phyloP scores from a whole-genome alignment of 2,329 filamentous ascomycete species.

The Mycosphaerella arachidis region DNA sequence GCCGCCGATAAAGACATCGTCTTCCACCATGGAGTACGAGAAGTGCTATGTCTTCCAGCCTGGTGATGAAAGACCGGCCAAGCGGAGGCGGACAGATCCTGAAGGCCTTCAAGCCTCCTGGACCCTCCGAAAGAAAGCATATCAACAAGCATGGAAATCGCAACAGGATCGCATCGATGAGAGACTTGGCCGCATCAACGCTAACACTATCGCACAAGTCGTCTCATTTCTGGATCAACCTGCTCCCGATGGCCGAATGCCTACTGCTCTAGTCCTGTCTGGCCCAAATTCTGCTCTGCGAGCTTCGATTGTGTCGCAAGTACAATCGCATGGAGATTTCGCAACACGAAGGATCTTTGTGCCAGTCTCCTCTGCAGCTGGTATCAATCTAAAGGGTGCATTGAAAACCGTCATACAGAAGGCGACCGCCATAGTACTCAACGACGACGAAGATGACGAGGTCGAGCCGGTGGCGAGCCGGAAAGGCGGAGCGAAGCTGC shows the following conservation, averaged over 20 bases:
- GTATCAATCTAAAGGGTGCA: conserved; percentile 66
- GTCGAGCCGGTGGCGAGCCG: conserved; percentile 29
- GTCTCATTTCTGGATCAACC: conserved; percentile 36
- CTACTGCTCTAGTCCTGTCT: conserved; percentile 57
- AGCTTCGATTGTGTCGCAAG: conserved; percentile 66
- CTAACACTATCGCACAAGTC: conserved; percentile 37
- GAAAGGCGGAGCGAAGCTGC: conserved; percentile 46
- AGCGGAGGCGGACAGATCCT: conserved; percentile 36
- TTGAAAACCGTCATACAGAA: conserved; percentile 70
- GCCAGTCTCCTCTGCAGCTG: conserved; percentile 64
- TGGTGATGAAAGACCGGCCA: conserved; percentile 35
- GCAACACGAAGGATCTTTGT: conserved; percentile 54
- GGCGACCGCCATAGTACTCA: conserved; percentile 47
- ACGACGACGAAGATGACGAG: conserved; percentile 51
- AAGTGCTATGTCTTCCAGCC: conserved; percentile 46
- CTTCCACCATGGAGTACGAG: conserved; percentile 44
- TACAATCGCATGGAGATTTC: conserved; percentile 44
- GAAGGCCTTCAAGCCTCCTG: conserved; percentile 35
- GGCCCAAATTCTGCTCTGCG: conserved; percentile 76
- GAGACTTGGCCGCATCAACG: conserved; percentile 37
- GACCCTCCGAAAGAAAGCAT: conserved; percentile 55
- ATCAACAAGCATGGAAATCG: conserved; percentile 59
- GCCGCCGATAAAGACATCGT: too few relatives aligned
- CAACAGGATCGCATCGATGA: conserved; percentile 61
- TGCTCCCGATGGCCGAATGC: conserved; percentile 16